Evolutionary conservation across 1,284 basidiomycete species (phyloP).

Genomic region (Amylostereum areolatum): DNA sequence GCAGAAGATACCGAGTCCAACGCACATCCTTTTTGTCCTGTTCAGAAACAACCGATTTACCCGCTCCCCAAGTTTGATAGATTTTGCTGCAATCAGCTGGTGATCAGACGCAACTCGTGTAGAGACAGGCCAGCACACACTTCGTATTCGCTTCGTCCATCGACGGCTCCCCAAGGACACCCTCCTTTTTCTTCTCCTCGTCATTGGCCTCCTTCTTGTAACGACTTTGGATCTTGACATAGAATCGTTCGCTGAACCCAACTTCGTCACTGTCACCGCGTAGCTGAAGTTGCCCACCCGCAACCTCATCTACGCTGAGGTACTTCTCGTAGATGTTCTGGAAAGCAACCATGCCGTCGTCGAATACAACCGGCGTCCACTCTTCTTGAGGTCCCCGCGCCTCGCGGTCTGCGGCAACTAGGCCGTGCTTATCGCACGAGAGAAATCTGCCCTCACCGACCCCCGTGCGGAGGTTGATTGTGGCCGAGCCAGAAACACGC

Average conservation of each 20-base stretch:
- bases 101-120: neutral
- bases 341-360: conserved; percentile 78
- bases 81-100: conserved; percentile 44
- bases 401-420: conserved; percentile 77
- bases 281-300: conserved; percentile 71
- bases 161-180: conserved; percentile 42
- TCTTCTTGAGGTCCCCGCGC: conserved; percentile 84
- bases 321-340: conserved; percentile 85
- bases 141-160: conserved; percentile 68
- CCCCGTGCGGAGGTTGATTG: conserved; percentile 77
- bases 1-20: conserved; percentile 2
- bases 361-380: conserved; percentile 73
- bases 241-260: conserved; percentile 77
- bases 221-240: conserved; percentile 86
- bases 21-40: conserved; percentile 69
- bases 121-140: conserved; percentile 42
- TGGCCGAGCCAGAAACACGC: conserved; percentile 72
- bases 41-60: conserved; percentile 63
- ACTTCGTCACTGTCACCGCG: conserved; percentile 80
- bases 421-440: conserved; percentile 76
- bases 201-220: conserved; percentile 84
- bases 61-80: conserved; percentile 86
- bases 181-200: conserved; percentile 74
- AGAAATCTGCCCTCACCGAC: conserved; percentile 84
- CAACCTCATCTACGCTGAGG: conserved; percentile 75